phyloP scores from a whole-genome alignment of 2,329 filamentous ascomycete species.

The Curvularia spicifera region DNA sequence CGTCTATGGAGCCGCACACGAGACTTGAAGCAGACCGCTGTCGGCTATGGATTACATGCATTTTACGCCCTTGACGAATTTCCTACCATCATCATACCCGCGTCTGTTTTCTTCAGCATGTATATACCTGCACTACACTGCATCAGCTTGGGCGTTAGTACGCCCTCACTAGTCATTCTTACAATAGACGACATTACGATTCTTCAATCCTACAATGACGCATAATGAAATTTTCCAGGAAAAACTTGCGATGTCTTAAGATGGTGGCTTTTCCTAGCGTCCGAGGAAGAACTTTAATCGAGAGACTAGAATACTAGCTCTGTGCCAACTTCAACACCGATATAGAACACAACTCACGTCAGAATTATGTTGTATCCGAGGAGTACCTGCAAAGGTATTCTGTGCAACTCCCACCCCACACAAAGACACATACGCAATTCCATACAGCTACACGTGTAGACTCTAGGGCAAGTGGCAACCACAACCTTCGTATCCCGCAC shows the following conservation, averaged over 20 bases:
- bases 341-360: background rate
- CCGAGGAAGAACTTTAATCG: background rate
- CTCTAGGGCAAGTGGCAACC: no score
- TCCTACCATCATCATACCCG: background rate
- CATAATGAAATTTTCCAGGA: background rate
- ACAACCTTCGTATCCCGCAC: no score
- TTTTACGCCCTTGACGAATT: constrained; percentile 4
- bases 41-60: background rate
- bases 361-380: background rate
- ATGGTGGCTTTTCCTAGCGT: background rate
- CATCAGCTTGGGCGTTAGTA: constrained; percentile 3
- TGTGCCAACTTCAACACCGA: background rate
- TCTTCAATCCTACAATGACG: background rate
- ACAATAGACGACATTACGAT: constrained; percentile 1
- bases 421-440: background rate
- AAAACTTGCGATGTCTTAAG: background rate
- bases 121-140: constrained; percentile 2
- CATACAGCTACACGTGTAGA: background rate
- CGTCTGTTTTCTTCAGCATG: background rate
- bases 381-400: background rate
- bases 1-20: background rate
- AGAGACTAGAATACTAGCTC: background rate
- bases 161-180: background rate
- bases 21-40: background rate
- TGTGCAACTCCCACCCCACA: background rate